Evolutionary conservation across 169 alveolate genomes (phyloP).

Genomic region (Perkinsus chesapeaki): DNA sequence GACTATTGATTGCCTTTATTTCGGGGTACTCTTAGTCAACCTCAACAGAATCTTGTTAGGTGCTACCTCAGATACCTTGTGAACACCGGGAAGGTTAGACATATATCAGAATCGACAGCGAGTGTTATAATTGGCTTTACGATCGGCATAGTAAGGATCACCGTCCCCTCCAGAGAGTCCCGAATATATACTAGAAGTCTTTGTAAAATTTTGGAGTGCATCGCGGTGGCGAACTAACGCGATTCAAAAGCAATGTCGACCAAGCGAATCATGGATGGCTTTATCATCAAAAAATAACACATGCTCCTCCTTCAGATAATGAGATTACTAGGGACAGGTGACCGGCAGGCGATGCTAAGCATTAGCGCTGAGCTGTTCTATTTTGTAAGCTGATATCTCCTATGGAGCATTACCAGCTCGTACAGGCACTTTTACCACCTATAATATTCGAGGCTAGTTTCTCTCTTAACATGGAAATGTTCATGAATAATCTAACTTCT

Average conservation of each 20-base stretch:
- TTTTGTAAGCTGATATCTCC: neutral
- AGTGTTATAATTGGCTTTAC: neutral
- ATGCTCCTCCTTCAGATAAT: neutral
- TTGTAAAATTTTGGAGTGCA: too few relatives aligned
- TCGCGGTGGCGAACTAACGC: too few relatives aligned
- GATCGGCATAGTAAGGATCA: neutral
- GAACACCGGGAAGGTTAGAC: neutral
- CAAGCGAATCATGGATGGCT: too few relatives aligned
- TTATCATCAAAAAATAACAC: neutral
- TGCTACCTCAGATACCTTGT: neutral
- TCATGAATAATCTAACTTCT: neutral
- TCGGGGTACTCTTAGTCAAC: neutral
- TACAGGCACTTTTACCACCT: neutral
- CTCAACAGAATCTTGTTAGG: neutral
- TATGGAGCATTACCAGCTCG: neutral
- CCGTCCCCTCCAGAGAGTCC: too few relatives aligned
- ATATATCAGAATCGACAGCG: neutral
- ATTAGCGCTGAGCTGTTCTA: neutral
- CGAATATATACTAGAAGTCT: too few relatives aligned
- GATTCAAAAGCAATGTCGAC: too few relatives aligned
- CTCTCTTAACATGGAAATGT: neutral
- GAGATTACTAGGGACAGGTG: neutral
- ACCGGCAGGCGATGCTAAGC: neutral
- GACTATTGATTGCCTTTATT: neutral
- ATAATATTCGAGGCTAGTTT: neutral